phyloP scores from a whole-genome alignment of 2,329 filamentous ascomycete genomes.

The Bipolaris victoriae region DNA sequence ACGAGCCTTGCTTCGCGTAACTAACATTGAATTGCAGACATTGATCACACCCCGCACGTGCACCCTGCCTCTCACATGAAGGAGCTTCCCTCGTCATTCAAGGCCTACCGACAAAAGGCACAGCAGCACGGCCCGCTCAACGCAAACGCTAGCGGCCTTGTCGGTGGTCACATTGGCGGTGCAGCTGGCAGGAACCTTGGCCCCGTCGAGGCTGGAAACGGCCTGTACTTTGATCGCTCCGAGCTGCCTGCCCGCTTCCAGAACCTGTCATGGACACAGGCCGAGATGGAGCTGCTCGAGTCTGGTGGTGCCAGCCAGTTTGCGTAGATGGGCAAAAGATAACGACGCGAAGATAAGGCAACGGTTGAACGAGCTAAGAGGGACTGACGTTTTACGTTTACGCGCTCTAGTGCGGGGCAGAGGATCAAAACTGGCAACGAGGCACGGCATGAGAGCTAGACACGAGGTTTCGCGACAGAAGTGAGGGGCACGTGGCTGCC shows the following conservation, averaged over 20 bases:
- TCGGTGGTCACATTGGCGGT: constrained; percentile 60
- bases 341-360: constrained; percentile 17
- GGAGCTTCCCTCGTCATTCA: constrained; percentile 72
- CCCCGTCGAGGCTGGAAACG: constrained; percentile 70
- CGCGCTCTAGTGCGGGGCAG: constrained; percentile 19
- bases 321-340: constrained; percentile 47
- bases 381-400: constrained; percentile 27
- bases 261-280: constrained; percentile 71
- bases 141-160: constrained; percentile 36
- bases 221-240: constrained; percentile 84
- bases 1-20: not conserved
- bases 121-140: constrained; percentile 77
- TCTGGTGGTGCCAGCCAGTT: constrained; percentile 80
- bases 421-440: constrained; percentile 12
- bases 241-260: constrained; percentile 87
- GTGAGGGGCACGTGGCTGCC: constrained; percentile 27
- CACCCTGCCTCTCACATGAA: constrained; percentile 74
- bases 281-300: constrained; percentile 95
- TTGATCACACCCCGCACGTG: constrained; percentile 75
- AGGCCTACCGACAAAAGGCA: constrained; percentile 76
- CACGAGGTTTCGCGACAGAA: constrained; percentile 20
- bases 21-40: constrained; percentile 56
- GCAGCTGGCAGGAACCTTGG: constrained; percentile 73
- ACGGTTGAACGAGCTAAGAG: constrained; percentile 23
- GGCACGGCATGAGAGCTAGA: constrained; percentile 3